phyloP scores from a whole-genome alignment of 495 filamentous ascomycete species.

The Penicillium fimorum region DNA sequence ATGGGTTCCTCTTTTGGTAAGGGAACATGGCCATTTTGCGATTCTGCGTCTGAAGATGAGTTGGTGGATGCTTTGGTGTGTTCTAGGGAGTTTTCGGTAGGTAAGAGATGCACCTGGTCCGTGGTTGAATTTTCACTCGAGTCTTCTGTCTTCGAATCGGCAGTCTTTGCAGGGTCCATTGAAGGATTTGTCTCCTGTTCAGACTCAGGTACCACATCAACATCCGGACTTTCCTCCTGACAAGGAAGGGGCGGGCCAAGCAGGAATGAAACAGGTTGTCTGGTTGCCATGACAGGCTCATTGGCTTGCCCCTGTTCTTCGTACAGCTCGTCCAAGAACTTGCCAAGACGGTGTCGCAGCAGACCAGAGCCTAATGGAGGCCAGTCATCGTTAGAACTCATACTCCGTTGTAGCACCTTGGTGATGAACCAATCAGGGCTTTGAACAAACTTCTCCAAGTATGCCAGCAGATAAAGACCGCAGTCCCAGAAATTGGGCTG shows the following conservation, averaged over 20 bases:
- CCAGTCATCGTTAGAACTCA: slow-evolving; percentile 52
- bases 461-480: slow-evolving; percentile 80
- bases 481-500: slow-evolving; percentile 89
- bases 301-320: slow-evolving; percentile 42
- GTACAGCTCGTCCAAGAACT: slow-evolving; percentile 51
- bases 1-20: neutral
- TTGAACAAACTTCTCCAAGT: slow-evolving; percentile 74
- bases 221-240: neutral
- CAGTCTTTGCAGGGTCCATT: neutral
- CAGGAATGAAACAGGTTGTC: slow-evolving; percentile 36
- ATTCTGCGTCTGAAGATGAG: neutral
- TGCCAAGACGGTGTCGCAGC: slow-evolving; percentile 53
- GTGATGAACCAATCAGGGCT: slow-evolving; percentile 63
- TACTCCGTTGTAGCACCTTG: slow-evolving; percentile 51
- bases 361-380: slow-evolving; percentile 49
- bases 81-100: neutral
- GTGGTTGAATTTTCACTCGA: neutral
- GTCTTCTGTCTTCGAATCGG: neutral
- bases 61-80: neutral
- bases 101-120: slow-evolving; percentile 1
- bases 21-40: neutral
- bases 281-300: slow-evolving; percentile 30
- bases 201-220: slow-evolving; percentile 6
- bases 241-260: slow-evolving; percentile 20
- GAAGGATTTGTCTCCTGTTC: neutral